These are phyloP conservation scores for Gaultheria prostrata DNA, from an alignment of 148 eudicot species.

Conservation along the genomic window DNA sequence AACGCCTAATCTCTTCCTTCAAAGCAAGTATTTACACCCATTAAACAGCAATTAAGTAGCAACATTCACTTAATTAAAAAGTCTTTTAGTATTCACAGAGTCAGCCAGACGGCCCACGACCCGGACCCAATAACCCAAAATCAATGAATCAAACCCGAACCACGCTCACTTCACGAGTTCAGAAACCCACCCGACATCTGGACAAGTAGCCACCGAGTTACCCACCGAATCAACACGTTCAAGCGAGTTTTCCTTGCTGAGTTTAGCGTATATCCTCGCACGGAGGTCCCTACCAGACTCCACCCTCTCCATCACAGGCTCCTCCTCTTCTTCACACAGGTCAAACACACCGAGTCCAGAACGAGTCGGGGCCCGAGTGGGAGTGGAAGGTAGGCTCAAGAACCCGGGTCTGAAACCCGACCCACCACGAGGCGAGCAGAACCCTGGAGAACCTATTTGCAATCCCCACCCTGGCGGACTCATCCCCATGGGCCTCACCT, in stretches of 20 bases:
- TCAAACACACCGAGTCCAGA: constrained; percentile 39
- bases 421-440: constrained; percentile 36
- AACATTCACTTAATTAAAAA: not conserved
- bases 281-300: constrained; percentile 61
- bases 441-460: constrained; percentile 27
- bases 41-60: not conserved
- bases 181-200: constrained; percentile 67
- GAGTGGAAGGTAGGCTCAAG: constrained; percentile 45
- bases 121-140: not conserved
- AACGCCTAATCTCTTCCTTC: not conserved
- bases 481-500: constrained; percentile 22
- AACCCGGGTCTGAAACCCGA: constrained; percentile 28
- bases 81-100: constrained; percentile 12
- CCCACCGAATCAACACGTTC: constrained; percentile 36
- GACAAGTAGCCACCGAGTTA: constrained; percentile 24
- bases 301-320: constrained; percentile 62
- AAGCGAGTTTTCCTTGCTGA: constrained; percentile 66
- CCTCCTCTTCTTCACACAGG: constrained; percentile 32
- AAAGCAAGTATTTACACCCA: not conserved
- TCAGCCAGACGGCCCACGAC: constrained; percentile 8
- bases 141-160: not conserved
- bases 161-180: constrained; percentile 46
- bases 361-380: constrained; percentile 37
- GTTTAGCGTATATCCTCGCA: constrained; percentile 57
- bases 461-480: constrained; percentile 38